phyloP scores from a whole-genome alignment of 2,329 filamentous ascomycete genomes.

The Aspergillus piperis region DNA sequence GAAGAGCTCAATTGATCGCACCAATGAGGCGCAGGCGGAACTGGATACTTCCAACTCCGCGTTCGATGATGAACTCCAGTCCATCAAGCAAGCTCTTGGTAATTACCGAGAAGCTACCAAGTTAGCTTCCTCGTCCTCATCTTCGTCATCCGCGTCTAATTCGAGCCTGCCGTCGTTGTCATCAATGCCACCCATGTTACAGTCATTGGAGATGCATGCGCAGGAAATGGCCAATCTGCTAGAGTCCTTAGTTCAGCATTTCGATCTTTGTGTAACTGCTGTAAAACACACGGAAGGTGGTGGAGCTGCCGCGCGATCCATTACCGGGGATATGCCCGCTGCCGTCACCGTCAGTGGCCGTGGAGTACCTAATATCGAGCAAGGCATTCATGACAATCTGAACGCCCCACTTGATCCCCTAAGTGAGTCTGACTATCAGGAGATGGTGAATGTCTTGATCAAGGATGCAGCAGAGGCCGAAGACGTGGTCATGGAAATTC shows the following conservation, averaged over 20 bases:
- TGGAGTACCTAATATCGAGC: conserved; percentile 34
- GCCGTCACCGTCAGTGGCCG: conserved; percentile 46
- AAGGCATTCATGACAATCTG: conserved; percentile 34
- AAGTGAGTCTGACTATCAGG: conserved; percentile 71
- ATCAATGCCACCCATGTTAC: conserved; percentile 57
- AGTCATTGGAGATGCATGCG: conserved; percentile 70
- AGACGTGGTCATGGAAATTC: conserved; percentile 67
- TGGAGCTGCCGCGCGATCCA: conserved; percentile 67
- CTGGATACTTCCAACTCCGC: conserved; percentile 57
- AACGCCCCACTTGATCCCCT: conserved; percentile 66
- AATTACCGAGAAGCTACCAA: conserved; percentile 43
- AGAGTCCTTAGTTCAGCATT: conserved; percentile 79
- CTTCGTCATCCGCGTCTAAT: conserved; percentile 36
- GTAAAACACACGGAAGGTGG: conserved; percentile 87
- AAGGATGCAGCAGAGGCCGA: conserved; percentile 61
- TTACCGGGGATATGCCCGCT: conserved; percentile 62
- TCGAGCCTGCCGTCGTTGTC: conserved; percentile 40
- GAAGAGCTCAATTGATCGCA: conserved; percentile 62
- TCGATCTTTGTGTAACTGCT: conserved; percentile 89
- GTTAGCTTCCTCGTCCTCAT: conserved; percentile 39
- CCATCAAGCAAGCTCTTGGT: conserved; percentile 61
- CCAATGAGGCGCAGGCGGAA: conserved; percentile 61
- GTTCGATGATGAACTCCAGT: conserved; percentile 73
- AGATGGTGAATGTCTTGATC: conserved; percentile 78
- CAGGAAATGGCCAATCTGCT: conserved; percentile 80